A percentile compares a stretch with the other conserved stretches of the same genome.
Evolutionary conservation across 2,329 filamentous ascomycete genomes (phyloP).

Genomic region (Tolypocladium ovalisporum): DNA sequence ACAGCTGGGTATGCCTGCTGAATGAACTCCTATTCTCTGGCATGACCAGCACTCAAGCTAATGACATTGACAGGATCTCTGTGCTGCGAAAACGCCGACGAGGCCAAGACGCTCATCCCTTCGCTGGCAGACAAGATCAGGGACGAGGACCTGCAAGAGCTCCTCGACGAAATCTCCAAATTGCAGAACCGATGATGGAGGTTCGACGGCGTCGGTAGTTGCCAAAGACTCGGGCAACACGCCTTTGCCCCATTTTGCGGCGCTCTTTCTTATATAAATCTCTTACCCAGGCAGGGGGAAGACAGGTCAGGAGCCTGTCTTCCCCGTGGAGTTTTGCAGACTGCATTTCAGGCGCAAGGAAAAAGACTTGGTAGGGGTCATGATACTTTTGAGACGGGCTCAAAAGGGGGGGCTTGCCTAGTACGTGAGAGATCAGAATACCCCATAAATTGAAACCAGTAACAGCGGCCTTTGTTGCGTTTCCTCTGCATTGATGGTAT

Average conservation of each 20-base stretch:
- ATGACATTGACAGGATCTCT: slow-evolving; percentile 55
- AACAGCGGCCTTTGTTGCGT: neutral
- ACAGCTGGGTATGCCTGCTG: slow-evolving; percentile 58
- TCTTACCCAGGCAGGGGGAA: neutral
- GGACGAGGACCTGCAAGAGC: slow-evolving; percentile 76
- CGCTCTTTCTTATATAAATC: neutral
- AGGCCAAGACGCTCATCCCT: slow-evolving; percentile 92
- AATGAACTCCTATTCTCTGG: neutral
- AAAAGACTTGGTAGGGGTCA: neutral
- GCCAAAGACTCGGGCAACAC: neutral
- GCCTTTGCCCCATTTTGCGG: neutral
- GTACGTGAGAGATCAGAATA: neutral
- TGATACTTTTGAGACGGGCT: neutral
- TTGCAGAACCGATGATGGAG: slow-evolving; percentile 35
- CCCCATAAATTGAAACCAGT: slow-evolving; percentile 1
- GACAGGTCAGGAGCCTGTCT: neutral
- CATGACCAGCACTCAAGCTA: neutral
- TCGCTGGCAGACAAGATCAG: slow-evolving; percentile 80
- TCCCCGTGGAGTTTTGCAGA: neutral
- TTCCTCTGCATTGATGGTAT: neutral
- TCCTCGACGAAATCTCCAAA: slow-evolving; percentile 86
- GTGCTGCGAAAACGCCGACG: slow-evolving; percentile 85
- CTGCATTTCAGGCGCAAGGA: slow-evolving; percentile 1
- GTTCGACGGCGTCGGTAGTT: neutral
- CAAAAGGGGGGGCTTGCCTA: neutral